Conservation (phyloP, 192 early-diverging fungal species). For the Umbelopsis isabellina region DNA sequence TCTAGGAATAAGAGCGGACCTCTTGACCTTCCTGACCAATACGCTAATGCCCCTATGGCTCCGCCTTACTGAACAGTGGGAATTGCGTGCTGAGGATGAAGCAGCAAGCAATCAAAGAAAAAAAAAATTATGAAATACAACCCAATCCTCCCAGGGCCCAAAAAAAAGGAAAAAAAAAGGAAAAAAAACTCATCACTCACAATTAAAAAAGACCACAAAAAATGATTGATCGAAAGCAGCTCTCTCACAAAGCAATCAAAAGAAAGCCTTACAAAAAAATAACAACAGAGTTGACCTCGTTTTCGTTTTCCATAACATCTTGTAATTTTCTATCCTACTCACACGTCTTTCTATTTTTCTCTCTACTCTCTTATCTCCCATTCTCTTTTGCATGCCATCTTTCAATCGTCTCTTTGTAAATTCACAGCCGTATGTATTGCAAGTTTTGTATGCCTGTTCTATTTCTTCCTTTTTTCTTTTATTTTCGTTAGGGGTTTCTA, state of each 20-base stretch:
- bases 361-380: neutral
- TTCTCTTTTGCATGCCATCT: constrained; percentile 15
- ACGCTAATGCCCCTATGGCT: constrained; percentile 19
- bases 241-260: neutral
- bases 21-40: constrained; percentile 20
- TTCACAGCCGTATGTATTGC: constrained; percentile 21
- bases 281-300: constrained; percentile 20
- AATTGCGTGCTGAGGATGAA: neutral
- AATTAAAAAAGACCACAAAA: too few species aligned
- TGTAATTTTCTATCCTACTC: neutral
- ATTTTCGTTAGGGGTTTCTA: neutral
- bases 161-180: too few species aligned
- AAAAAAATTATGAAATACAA: neutral
- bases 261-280: neutral
- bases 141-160: too few species aligned
- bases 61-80: constrained; percentile 19
- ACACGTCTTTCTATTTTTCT: neutral
- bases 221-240: too few species aligned
- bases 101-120: neutral
- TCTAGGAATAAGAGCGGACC: constrained; percentile 17
- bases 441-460: constrained; percentile 17
- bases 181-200: too few species aligned
- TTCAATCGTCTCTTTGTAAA: constrained; percentile 22
- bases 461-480: neutral
- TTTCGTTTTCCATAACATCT: neutral